Conservation (phyloP, 2,329 filamentous ascomycete genomes). For the Chrysoporthe puriensis region DNA sequence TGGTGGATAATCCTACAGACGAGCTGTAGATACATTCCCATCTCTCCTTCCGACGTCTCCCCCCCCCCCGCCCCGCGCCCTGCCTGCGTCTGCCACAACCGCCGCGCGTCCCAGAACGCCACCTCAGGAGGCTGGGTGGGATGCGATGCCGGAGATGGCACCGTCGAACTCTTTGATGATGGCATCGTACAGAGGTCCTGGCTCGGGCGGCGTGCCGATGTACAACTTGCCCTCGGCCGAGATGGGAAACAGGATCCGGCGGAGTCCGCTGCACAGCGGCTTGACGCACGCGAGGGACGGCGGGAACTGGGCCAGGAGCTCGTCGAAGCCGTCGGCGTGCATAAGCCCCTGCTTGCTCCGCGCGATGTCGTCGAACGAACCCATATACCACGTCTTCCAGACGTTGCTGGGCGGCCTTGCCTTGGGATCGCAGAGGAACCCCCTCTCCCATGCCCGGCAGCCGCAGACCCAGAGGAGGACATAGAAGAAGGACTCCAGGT, state of each 20-base stretch:
- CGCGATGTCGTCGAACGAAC: not conserved
- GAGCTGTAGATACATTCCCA: too few species aligned
- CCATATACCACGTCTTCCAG: not conserved
- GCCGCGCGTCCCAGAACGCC: not conserved
- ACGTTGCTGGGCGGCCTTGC: not conserved
- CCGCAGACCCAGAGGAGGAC: slow-evolving; percentile 9
- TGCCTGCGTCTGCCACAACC: too few species aligned
- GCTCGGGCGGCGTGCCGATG: not conserved
- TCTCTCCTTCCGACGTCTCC: too few species aligned
- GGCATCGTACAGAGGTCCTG: not conserved
- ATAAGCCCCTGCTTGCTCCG: slow-evolving; percentile 20
- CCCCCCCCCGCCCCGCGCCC: too few species aligned
- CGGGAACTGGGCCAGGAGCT: not conserved
- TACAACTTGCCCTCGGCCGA: not conserved
- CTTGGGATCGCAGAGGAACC: not conserved
- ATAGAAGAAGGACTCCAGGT: slow-evolving; percentile 30
- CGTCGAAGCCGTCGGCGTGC: not conserved
- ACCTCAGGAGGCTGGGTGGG: not conserved
- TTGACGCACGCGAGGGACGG: not conserved
- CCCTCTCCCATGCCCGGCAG: not conserved
- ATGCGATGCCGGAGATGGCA: not conserved
- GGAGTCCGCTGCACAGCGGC: not conserved
- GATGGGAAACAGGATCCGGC: not conserved
- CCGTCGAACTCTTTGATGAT: not conserved
- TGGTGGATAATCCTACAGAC: too few species aligned